Percentiles rank a stretch among this genome's conserved stretches.
Conservation (phyloP, 176 grass and related monocot genomes). For the Stipa capillata region DNA sequence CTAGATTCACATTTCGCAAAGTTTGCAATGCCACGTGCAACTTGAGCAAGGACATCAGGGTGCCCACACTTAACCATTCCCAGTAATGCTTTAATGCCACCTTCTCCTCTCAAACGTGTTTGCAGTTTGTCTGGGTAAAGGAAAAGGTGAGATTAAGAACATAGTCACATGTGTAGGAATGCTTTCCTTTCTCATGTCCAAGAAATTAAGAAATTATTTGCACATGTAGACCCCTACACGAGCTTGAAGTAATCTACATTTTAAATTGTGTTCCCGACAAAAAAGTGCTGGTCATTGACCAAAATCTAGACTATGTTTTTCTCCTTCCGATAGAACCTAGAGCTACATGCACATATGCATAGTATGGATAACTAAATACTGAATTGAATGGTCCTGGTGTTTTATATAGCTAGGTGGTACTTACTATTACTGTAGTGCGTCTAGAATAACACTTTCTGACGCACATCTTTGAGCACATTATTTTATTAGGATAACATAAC, state of each 20-base stretch:
- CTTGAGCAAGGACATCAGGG: conserved; percentile 97
- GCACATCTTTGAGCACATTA: not conserved
- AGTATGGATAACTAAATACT: not conserved
- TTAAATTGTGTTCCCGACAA: not conserved
- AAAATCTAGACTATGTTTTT: not conserved
- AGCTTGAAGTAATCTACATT: not conserved
- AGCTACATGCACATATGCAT: not conserved
- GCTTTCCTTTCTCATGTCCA: not conserved
- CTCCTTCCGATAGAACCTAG: not conserved
- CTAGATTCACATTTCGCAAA: conserved; percentile 98
- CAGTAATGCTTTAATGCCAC: conserved; percentile 94
- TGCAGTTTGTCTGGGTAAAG: conserved; percentile 85
- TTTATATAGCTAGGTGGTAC: not conserved
- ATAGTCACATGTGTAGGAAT: not conserved
- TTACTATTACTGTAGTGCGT: not conserved
- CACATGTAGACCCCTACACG: not conserved
- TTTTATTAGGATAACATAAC: not conserved
- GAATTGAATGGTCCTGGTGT: not conserved
- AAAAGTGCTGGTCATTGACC: not conserved
- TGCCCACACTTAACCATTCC: conserved; percentile 97
- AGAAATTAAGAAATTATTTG: not conserved
- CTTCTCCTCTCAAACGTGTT: conserved; percentile 80
- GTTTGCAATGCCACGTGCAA: conserved; percentile 98
- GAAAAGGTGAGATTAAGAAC: conserved; percentile 8
- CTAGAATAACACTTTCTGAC: not conserved